These are phyloP conservation scores for Saccharomycopsis synnaedendra DNA, from an alignment of 805 yeast species.

Conservation along the genomic window DNA sequence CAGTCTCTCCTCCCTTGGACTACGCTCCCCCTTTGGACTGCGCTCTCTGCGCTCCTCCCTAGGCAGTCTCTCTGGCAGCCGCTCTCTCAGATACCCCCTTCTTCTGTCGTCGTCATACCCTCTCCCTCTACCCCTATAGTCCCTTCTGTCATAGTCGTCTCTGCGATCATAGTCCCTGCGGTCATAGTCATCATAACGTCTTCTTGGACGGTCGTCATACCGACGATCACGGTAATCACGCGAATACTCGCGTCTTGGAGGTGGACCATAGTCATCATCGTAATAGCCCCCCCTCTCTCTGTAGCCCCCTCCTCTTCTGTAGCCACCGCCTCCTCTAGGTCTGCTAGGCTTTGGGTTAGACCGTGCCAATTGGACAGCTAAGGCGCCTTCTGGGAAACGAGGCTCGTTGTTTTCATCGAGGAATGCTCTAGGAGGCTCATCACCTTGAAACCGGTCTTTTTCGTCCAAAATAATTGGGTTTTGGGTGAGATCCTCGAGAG, in stretches of 20 bases:
- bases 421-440: not conserved
- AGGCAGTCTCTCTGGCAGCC: slow-evolving; percentile 2
- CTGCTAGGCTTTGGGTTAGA: slow-evolving; percentile 16
- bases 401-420: not conserved
- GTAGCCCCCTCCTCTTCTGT: slow-evolving; percentile 11
- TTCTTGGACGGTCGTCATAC: slow-evolving; percentile 10
- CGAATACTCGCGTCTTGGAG: not conserved
- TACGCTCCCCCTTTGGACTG: not conserved
- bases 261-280: slow-evolving; percentile 3
- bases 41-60: not conserved
- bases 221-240: not conserved
- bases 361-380: slow-evolving; percentile 14
- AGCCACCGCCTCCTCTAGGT: slow-evolving; percentile 4
- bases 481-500: slow-evolving; percentile 29
- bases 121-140: slow-evolving; percentile 7
- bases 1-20: not conserved
- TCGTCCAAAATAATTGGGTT: slow-evolving; percentile 5
- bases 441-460: slow-evolving; percentile 1
- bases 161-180: slow-evolving; percentile 14
- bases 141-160: slow-evolving; percentile 2
- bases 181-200: slow-evolving; percentile 2
- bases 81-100: slow-evolving; percentile 8
- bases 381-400: slow-evolving; percentile 13
- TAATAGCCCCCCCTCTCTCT: slow-evolving; percentile 14
- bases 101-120: slow-evolving; percentile 10